A percentile compares a stretch with the other conserved stretches of the same genome.
These are phyloP conservation scores for Linnemannia hyalina DNA, from an alignment of 192 early-diverging fungal species.

Conservation along the genomic window DNA sequence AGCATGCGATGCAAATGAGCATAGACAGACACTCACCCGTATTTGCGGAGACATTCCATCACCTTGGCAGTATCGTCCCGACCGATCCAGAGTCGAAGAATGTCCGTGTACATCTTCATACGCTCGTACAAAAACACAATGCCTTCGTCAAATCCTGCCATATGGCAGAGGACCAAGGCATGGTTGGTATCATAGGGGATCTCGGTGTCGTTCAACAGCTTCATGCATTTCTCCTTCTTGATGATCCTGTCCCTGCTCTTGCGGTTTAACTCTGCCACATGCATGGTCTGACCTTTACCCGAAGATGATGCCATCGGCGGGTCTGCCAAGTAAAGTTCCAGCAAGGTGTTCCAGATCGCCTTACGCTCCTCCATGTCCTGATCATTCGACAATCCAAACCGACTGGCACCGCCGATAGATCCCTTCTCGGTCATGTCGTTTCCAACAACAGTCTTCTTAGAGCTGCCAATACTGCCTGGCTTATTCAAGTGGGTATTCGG, in stretches of 20 bases:
- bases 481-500: not conserved
- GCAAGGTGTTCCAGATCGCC: conserved; percentile 89
- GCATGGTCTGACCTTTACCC: conserved; percentile 28
- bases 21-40: conserved; percentile 62
- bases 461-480: conserved; percentile 15
- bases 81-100: conserved; percentile 80
- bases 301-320: conserved; percentile 22
- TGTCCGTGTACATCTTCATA: conserved; percentile 80
- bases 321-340: conserved; percentile 85
- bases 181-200: conserved; percentile 89
- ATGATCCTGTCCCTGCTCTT: conserved; percentile 50
- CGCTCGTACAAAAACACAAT: conserved; percentile 91
- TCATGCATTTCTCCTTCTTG: conserved; percentile 74
- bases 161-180: conserved; percentile 91
- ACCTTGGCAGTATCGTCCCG: conserved; percentile 76
- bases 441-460: conserved; percentile 13
- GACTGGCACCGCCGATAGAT: conserved; percentile 42
- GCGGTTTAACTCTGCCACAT: conserved; percentile 48
- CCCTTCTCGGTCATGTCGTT: conserved; percentile 31
- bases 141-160: conserved; percentile 86
- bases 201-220: conserved; percentile 75
- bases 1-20: not conserved
- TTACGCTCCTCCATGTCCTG: conserved; percentile 74
- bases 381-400: conserved; percentile 10
- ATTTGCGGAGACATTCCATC: conserved; percentile 70